Percentiles rank a stretch among this genome's conserved stretches.
These are phyloP conservation scores for Jatropha multifida DNA, from an alignment of 441 rosid genomes.

Conservation along the genomic window DNA sequence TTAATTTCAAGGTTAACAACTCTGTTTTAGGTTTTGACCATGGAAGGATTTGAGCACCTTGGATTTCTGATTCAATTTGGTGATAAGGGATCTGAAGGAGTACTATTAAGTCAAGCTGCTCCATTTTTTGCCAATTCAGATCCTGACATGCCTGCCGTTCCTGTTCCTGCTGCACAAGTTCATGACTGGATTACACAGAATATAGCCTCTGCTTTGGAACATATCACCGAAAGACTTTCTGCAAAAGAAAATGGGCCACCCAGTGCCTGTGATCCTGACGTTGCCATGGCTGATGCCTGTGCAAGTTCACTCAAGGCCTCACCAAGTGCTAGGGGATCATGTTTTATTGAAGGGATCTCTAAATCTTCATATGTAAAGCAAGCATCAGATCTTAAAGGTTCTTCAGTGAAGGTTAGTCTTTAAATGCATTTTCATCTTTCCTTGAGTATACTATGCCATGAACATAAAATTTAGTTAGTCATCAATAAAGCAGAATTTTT, in stretches of 20 bases:
- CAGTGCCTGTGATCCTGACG: constrained; percentile 76
- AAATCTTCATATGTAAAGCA: constrained; percentile 84
- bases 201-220: constrained; percentile 75
- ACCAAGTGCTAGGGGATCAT: constrained; percentile 59
- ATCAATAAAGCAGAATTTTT: not conserved
- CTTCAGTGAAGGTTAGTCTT: constrained; percentile 83
- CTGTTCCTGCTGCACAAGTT: constrained; percentile 86
- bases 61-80: constrained; percentile 94
- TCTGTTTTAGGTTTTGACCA: constrained; percentile 68
- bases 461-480: not conserved
- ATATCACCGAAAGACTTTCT: constrained; percentile 76
- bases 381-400: constrained; percentile 87
- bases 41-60: constrained; percentile 97
- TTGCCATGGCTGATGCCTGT: constrained; percentile 90
- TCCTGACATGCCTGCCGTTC: constrained; percentile 98
- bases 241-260: constrained; percentile 84
- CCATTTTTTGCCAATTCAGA: constrained; percentile 97
- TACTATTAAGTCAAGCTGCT: constrained; percentile 81
- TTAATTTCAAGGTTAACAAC: constrained; percentile 27
- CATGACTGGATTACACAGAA: constrained; percentile 88
- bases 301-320: constrained; percentile 61
- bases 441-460: not conserved
- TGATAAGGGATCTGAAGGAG: constrained; percentile 78
- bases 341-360: constrained; percentile 92
- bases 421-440: constrained; percentile 1